Evolutionary conservation across 331 rosid genomes (phyloP), one percentile per base, ranked within the genome.

Genomic region (Malus hybrid): DNA sequence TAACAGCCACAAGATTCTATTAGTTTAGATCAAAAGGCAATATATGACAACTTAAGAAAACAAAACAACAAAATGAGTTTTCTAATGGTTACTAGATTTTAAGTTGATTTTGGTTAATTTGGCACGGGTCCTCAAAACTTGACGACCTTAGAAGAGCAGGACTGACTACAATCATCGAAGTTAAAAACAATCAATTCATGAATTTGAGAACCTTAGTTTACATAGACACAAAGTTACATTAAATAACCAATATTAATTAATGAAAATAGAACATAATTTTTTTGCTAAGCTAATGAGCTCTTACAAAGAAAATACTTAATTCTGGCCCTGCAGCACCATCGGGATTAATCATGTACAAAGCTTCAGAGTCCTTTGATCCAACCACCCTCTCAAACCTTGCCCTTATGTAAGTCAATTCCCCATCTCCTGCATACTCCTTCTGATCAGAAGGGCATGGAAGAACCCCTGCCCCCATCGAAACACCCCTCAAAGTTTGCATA

Each of bases 381-480:
- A 94, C 82, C 1, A 94, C 96, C 46, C 99, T 84, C 29, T 94
- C 92, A 77, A 94, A 94, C 44, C 96, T 84, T 0, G 93, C 97
- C 39, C 99, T 89, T 81, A 92, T 87, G 24, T 94, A 94, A 0
- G 97, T 92, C 87, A 94, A 72, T 73, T 94, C 97, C 1, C 97
- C 97, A 12, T 94, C 97, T 5, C 76, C 77, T 29, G 62, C 72
- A 20, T 62, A 63, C 19, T 82, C 86, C 39, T 88, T 87, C 15
- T 90, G 28, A 7, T n/a, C 89, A 3, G 85, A 69, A 2, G 91
- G 74, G 68, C 77, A 13, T 0, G 96, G 97, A 28, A 94, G 86
- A 57, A 94, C 97, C 33, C 99, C 99, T 11, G 99, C 97, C 5
- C 99, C 99, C 97, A 92, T 94, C 0, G 97, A 94, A 20, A 94